Base-by-base conservation (phyloP, 148 eudicot genomes). In the Camellia sinensis region DNA sequence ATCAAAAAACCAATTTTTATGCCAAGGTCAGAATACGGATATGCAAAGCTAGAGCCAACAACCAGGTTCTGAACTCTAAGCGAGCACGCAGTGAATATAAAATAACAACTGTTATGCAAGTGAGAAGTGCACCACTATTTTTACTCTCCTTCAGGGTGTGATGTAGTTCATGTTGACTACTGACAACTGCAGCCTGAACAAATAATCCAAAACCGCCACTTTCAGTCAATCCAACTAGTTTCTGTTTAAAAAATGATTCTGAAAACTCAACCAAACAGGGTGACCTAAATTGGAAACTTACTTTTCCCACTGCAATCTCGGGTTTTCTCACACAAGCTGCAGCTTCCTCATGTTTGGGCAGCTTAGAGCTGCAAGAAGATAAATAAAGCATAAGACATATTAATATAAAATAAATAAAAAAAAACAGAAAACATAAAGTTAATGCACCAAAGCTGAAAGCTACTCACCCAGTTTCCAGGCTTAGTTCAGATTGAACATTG, bases 161-260 rank as follows among this genome's bases (percentile, higher is more conserved):
- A 45, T 67, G 73, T 66, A 50, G 81, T 41, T 71, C 80, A 46
- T 65, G 41, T 74, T 78, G 81, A 74, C 29, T 37, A 61, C 66
- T 57, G 29, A 69, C 52, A 62, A 80, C 84, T 84, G 73, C 76
- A 60, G 64, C 88, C 92, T 86, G 81, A 22, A 69, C 44, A 76
- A 81, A 18, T 60, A 67, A 78, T 67, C 60, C 64, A 69, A 18
- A 54, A 13, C 52, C 61, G 71, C 29, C 57, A 43, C 19, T 53
- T 54, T 69, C 11, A 74, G 52, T 78, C 61, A n/a, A 29, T 29
- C 37, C 37, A 29, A 67, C 50, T 15, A 6, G 19, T 15, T 14
- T 67, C 2, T 11, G 40, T 18, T 67, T 67, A 9, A 29, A 43
- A 4, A 43, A 67, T 40, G 43, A 15, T 2, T 15, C 15, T 40